Conservation (phyloP, 768 basidiomycete species). For the Gloeopeniophorella convolvens region DNA sequence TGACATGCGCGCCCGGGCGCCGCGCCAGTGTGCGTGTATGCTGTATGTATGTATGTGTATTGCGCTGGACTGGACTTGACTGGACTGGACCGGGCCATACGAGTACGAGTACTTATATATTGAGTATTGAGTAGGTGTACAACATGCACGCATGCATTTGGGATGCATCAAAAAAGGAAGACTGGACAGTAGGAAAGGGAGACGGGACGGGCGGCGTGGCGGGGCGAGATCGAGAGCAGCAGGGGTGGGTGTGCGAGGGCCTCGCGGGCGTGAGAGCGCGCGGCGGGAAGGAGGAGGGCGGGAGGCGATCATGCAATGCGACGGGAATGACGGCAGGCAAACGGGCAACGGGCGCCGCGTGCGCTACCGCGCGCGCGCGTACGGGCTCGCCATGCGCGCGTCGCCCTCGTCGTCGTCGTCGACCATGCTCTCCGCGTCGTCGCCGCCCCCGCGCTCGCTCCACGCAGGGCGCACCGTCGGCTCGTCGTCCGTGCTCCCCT, state of each 20-base stretch:
- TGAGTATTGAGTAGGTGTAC: conserved; percentile 19
- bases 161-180: conserved; percentile 11
- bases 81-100: too few species aligned
- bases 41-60: too few species aligned
- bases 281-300: background rate
- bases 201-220: background rate
- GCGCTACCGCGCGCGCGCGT: conserved; percentile 7
- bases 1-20: too few species aligned
- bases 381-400: conserved; percentile 17
- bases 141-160: conserved; percentile 14
- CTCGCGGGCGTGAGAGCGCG: background rate
- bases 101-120: conserved; percentile 17
- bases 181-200: background rate
- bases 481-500: conserved; percentile 68
- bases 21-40: too few species aligned
- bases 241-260: background rate
- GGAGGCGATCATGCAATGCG: conserved; percentile 2
- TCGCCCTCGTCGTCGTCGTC: conserved; percentile 7
- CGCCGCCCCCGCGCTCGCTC: conserved; percentile 12
- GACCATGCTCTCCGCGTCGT: conserved; percentile 15
- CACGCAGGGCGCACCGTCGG: conserved; percentile 61
- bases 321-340: background rate
- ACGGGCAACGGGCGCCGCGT: background rate
- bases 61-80: too few species aligned
- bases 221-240: conserved; percentile 1